Evolutionary conservation across 495 filamentous ascomycete species (phyloP), one percentile per base, ranked within the genome.

Genomic region (Annulohypoxylon nitens): DNA sequence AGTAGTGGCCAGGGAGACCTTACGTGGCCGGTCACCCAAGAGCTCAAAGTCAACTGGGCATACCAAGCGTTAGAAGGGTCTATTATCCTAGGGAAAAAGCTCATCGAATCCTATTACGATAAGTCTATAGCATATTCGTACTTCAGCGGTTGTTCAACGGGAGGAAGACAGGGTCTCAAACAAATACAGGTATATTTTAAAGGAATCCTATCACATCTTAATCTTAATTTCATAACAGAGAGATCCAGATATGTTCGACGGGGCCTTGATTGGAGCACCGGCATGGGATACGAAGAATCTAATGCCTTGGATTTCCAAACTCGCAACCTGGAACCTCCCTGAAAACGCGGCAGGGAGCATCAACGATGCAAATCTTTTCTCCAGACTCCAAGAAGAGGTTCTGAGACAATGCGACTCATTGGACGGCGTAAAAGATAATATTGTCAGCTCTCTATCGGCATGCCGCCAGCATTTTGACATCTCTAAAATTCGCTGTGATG

Each of bases 371-470:
- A 74, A 77, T 4, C 73, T 86, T 6, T 90, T 88, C 82, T 77
- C 76, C 1, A 76, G 82, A 10, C 83, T 89, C 9, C 84, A 86
- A n/a, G 74, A 80, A 0, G 89, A 90, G 74, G 86, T 90, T 18
- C 10, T 91, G 23, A 82, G 81, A 4, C 89, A 92, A 74, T 92
- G 90, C 59, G 89, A 92, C 75, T 62, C 70, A 0, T 80, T 89
- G 33, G 90, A 92, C 73, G 90, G 89, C 2, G 83, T 88, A 0
- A 80, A 80, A 14, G 90, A 91, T 63, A 86, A 84, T 7, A 87
- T 91, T 67, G 88, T 92, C 57, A 87, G 86, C 53, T 86, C 89
- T 64, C 86, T 86, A 0, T 76, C 79, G 54, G 79, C 86, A 8
- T 92, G 90, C 77, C 73, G 84, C 41, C 85, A 88, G 25, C 43